Conservation (phyloP, 78 protist species). For the Capsaspora owczarzaki region DNA sequence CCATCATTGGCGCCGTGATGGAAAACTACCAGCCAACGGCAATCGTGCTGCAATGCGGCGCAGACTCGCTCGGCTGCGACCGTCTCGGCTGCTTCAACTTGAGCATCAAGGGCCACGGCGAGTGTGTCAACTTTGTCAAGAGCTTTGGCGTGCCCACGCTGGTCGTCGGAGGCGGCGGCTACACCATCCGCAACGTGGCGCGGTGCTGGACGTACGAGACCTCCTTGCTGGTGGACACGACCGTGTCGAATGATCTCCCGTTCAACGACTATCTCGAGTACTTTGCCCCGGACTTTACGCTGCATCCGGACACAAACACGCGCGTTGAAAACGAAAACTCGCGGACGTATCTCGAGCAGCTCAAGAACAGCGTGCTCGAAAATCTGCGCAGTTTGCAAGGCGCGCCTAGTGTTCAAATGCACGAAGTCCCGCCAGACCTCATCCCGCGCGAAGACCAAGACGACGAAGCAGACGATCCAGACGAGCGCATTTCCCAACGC, state of each 20-base stretch:
- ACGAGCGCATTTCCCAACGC: constrained; percentile 6
- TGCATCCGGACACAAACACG: constrained; percentile 50
- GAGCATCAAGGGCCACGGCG: constrained; percentile 76
- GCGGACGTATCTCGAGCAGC: constrained; percentile 54
- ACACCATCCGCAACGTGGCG: constrained; percentile 94
- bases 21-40: constrained; percentile 68
- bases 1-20: constrained; percentile 47
- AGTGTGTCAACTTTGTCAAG: constrained; percentile 76
- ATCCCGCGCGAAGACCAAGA: background rate
- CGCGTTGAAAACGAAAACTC: constrained; percentile 80
- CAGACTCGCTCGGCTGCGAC: constrained; percentile 97
- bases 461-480: constrained; percentile 35
- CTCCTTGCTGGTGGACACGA: constrained; percentile 28
- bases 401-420: constrained; percentile 61
- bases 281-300: constrained; percentile 85
- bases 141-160: constrained; percentile 76
- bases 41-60: constrained; percentile 87
- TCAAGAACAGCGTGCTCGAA: background rate
- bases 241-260: constrained; percentile 48
- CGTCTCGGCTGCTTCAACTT: constrained; percentile 96
- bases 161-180: constrained; percentile 99
- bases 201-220: constrained; percentile 95
- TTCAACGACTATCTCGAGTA: constrained; percentile 85
- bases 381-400: constrained; percentile 31
- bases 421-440: constrained; percentile 36